Conservation (phyloP, 208 protist genomes). For the Leishmania guyanensis region DNA sequence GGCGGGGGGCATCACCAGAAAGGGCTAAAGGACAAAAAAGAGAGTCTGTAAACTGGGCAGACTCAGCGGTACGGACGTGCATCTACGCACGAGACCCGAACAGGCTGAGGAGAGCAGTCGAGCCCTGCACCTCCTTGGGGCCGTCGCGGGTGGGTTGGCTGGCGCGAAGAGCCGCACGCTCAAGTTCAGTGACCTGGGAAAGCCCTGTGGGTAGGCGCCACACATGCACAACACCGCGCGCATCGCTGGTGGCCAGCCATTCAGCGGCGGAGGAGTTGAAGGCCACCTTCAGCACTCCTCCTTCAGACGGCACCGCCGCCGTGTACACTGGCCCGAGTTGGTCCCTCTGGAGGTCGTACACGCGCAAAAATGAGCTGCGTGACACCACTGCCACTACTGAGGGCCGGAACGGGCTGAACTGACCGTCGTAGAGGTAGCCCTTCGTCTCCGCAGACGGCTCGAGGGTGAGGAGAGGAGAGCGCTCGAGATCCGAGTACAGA, state of each 20-base stretch:
- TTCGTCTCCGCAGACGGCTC: constrained; percentile 83
- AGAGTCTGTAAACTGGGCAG: neutral
- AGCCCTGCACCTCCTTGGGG: constrained; percentile 13
- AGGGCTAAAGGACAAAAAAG: neutral
- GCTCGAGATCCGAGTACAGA: constrained; percentile 82
- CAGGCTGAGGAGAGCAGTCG: constrained; percentile 43
- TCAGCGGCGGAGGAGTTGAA: constrained; percentile 70
- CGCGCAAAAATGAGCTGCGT: constrained; percentile 72
- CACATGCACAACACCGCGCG: constrained; percentile 59
- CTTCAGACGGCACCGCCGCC: constrained; percentile 59
- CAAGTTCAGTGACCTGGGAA: constrained; percentile 72
- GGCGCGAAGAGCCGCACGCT: constrained; percentile 71
- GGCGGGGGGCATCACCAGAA: neutral
- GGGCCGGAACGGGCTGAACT: constrained; percentile 88
- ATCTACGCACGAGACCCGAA: constrained; percentile 67
- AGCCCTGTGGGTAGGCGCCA: constrained; percentile 77
- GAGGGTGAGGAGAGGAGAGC: constrained; percentile 64
- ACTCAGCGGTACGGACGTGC: neutral
- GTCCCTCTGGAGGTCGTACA: constrained; percentile 86
- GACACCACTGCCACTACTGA: constrained; percentile 81
- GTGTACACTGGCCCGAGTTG: constrained; percentile 64
- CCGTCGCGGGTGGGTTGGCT: constrained; percentile 29
- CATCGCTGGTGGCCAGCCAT: constrained; percentile 83
- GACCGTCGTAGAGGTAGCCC: constrained; percentile 79
- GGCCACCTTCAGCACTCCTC: constrained; percentile 56